Evolutionary conservation across 192 early-diverging fungal species (phyloP).

Genomic region (Linderina pennispora): DNA sequence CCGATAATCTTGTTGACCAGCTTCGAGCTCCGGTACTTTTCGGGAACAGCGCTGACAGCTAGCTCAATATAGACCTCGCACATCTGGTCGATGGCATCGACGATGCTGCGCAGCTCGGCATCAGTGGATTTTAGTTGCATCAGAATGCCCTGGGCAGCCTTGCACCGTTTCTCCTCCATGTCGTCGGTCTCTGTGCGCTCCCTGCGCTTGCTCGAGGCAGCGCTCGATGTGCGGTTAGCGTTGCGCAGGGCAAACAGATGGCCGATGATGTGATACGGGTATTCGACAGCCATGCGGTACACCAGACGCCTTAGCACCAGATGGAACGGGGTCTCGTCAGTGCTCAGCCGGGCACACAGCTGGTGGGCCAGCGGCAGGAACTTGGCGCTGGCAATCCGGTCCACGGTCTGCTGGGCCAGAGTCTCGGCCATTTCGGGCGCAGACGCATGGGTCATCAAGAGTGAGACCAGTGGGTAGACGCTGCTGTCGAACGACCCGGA

Average conservation of each 20-base stretch:
- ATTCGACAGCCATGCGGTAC: constrained; percentile 31
- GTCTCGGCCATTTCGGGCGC: constrained; percentile 14
- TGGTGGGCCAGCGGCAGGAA: constrained; percentile 41
- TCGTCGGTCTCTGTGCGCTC: constrained; percentile 20
- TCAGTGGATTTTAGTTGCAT: constrained; percentile 8
- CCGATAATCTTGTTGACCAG: constrained; percentile 18
- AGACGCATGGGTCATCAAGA: constrained; percentile 35
- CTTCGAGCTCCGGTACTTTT: constrained; percentile 29
- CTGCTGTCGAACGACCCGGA: constrained; percentile 29
- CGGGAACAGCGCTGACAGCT: constrained; percentile 25
- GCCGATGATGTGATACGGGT: constrained; percentile 37
- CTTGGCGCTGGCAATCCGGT: constrained; percentile 37
- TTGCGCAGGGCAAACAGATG: constrained; percentile 43
- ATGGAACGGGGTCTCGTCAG: constrained; percentile 23
- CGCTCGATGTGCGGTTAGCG: constrained; percentile 23
- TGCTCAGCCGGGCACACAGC: constrained; percentile 41
- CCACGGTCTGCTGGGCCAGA: constrained; percentile 11
- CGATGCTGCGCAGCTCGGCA: constrained; percentile 17
- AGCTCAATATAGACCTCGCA: constrained; percentile 38
- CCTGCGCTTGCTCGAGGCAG: neutral
- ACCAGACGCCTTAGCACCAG: constrained; percentile 14
- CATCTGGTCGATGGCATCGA: constrained; percentile 28
- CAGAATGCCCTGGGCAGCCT: constrained; percentile 27
- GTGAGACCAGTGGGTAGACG: constrained; percentile 33
- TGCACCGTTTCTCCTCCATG: constrained; percentile 37